Evolutionary conservation across 352 stramenopile species (phyloP).

Genomic region (Globisporangium alternatum): DNA sequence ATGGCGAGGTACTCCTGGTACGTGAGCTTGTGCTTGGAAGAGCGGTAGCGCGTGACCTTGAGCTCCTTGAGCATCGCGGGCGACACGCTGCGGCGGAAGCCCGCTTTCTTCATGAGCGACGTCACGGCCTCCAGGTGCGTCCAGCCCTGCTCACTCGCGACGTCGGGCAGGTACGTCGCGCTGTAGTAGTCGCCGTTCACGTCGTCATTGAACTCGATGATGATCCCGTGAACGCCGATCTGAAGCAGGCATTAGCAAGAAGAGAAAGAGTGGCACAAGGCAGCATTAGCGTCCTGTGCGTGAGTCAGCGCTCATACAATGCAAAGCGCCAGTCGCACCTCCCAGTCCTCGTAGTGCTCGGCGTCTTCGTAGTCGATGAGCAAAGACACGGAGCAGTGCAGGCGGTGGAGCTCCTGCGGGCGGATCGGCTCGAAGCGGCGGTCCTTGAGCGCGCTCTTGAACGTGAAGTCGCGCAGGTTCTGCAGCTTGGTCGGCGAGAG

Average conservation of each 20-base stretch:
- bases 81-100: slow-evolving; percentile 58
- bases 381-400: slow-evolving; percentile 79
- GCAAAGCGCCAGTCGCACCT: slow-evolving; percentile 28
- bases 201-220: slow-evolving; percentile 78
- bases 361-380: slow-evolving; percentile 79
- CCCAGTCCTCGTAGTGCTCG: slow-evolving; percentile 78
- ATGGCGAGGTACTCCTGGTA: slow-evolving; percentile 75
- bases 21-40: slow-evolving; percentile 79
- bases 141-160: slow-evolving; percentile 76
- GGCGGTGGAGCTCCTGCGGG: slow-evolving; percentile 55
- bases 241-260: slow-evolving; percentile 10
- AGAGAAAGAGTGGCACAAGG: not conserved
- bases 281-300: not conserved
- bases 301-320: not conserved
- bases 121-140: slow-evolving; percentile 65
- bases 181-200: slow-evolving; percentile 45
- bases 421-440: slow-evolving; percentile 72
- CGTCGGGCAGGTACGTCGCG: slow-evolving; percentile 77
- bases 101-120: slow-evolving; percentile 78
- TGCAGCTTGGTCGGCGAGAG: slow-evolving; percentile 56
- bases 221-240: slow-evolving; percentile 75
- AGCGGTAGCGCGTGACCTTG: slow-evolving; percentile 79
- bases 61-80: slow-evolving; percentile 52
- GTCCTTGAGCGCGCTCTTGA: slow-evolving; percentile 80
- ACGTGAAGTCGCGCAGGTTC: slow-evolving; percentile 78